phyloP scores from a whole-genome alignment of 176 grass and related monocot genomes.

The Neostapfia colusana region DNA sequence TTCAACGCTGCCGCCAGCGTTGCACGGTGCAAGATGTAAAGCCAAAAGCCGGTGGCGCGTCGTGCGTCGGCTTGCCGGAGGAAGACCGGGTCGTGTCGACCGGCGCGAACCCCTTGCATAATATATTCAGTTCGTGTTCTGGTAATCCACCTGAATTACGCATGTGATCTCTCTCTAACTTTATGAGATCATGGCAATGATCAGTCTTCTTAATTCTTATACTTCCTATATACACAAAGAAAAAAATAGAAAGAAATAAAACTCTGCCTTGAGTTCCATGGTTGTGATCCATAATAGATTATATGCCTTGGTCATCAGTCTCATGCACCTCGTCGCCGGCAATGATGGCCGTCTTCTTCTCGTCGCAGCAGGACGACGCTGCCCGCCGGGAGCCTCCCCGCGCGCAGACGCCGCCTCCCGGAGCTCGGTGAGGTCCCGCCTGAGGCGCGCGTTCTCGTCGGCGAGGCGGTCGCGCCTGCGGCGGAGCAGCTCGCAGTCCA shows the following conservation, averaged over 20 bases:
- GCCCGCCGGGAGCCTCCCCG: neutral
- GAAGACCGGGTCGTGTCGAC: slow-evolving; percentile 52
- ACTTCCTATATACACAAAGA: neutral
- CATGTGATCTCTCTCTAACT: too few species aligned
- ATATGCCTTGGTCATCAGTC: neutral
- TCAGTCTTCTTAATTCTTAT: too few species aligned
- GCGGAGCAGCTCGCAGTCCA: slow-evolving; percentile 56
- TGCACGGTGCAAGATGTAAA: slow-evolving; percentile 20
- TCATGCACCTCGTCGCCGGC: neutral
- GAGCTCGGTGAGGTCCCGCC: slow-evolving; percentile 34
- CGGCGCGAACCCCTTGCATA: slow-evolving; percentile 63
- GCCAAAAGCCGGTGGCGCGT: neutral
- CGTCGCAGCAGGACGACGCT: slow-evolving; percentile 28
- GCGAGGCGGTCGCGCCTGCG: slow-evolving; percentile 50
- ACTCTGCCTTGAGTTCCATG: neutral
- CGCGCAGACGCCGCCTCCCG: neutral
- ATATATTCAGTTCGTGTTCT: neutral
- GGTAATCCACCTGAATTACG: too few species aligned
- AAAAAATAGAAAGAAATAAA: neutral
- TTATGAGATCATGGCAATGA: too few species aligned
- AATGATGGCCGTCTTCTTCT: neutral
- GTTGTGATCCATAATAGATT: too few species aligned
- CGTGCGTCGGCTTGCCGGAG: neutral
- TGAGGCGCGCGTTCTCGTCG: slow-evolving; percentile 51
- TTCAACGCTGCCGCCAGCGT: neutral